Base-by-base conservation (phyloP, 108 stramenopile genomes). In the Skeletonema tropicum region DNA sequence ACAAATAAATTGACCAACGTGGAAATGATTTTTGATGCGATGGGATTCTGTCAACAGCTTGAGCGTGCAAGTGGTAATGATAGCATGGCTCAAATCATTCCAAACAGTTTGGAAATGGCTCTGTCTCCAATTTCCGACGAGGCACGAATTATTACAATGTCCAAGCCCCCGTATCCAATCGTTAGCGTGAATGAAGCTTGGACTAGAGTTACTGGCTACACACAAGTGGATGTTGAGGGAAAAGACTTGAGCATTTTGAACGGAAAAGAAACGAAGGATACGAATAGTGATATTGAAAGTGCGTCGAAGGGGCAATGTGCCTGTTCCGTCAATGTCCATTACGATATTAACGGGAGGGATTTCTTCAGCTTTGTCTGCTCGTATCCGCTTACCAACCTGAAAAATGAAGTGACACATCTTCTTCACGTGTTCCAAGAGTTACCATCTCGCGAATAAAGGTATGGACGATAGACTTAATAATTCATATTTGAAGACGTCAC, bases 11-110 rank as follows among this genome's bases (percentile, higher is more conserved):
- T 95, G 6, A 46, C 70, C 29, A 89, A 77, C 58, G 64, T 93
- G 35, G 94, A 95, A 64, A 83, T 95, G 74, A 85, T 90, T 12
- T 95, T 86, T 63, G 94, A 95, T 79, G 90, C 91, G 57, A 92
- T 95, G 94, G 89, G 91, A 10, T 92, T 95, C 61, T 92, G 92
- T 84, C 94, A 95, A 71, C 90, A 90, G 79, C 76, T 95, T 12
- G 90, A 90, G 75, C 76, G 90, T 45, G 87, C 92, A 26, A 90
- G 87, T 69, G 90, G 92, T 10, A 88, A 83, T 48, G 83, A 91
- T 29, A 83, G 83, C 10, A 74, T 77, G 29, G 90, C 88, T 8
- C 89, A 93, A 71, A 90, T 92, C 26, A 85, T 94, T 32, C 93
- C 93, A 38, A 89, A 89, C 26, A 88, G 88, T 73, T 70, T 92